Percentiles rank a stretch among this genome's conserved stretches.
Evolutionary conservation across 805 yeast species (phyloP).

Genomic region (Starmerella floricola): DNA sequence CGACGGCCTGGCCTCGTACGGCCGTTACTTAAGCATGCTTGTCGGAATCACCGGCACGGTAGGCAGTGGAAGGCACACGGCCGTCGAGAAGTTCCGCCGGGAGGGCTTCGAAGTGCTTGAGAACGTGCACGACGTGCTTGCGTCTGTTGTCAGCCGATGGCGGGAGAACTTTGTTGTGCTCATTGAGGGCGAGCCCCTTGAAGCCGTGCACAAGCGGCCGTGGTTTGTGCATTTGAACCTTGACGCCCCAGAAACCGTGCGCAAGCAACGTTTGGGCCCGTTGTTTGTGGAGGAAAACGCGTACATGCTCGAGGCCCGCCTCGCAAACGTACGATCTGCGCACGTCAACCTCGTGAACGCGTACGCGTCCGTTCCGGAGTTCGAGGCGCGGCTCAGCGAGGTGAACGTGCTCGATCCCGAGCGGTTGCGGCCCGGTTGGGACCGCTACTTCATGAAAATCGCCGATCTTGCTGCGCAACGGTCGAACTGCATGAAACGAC

Average conservation of each 20-base stretch:
- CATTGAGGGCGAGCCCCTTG: slow-evolving; percentile 27
- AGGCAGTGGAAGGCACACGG: slow-evolving; percentile 55
- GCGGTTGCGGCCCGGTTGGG: slow-evolving; percentile 87
- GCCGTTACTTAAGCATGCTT: slow-evolving; percentile 37
- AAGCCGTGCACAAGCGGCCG: slow-evolving; percentile 44
- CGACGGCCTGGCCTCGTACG: no score
- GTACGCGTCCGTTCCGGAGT: slow-evolving; percentile 29
- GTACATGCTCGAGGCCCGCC: background rate
- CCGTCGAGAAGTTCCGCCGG: slow-evolving; percentile 43
- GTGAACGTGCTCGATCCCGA: slow-evolving; percentile 40
- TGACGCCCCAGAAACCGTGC: slow-evolving; percentile 53
- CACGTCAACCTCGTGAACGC: slow-evolving; percentile 48
- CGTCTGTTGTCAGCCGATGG: slow-evolving; percentile 59
- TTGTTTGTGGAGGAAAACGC: background rate
- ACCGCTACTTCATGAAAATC: slow-evolving; percentile 82
- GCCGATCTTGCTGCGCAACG: slow-evolving; percentile 89
- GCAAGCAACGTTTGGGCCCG: slow-evolving; percentile 24
- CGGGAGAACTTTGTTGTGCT: slow-evolving; percentile 46
- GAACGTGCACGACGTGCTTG: slow-evolving; percentile 34
- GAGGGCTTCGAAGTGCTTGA: slow-evolving; percentile 40
- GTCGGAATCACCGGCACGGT: slow-evolving; percentile 64
- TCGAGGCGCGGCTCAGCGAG: slow-evolving; percentile 32
- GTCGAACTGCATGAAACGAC: slow-evolving; percentile 91
- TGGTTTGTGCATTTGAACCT: slow-evolving; percentile 69
- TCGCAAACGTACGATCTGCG: slow-evolving; percentile 39